Percentiles rank a stretch among this genome's conserved stretches.
These are phyloP conservation scores for Paracamarosporium sp. DNA, from an alignment of 2,329 filamentous ascomycete genomes.

Conservation along the genomic window DNA sequence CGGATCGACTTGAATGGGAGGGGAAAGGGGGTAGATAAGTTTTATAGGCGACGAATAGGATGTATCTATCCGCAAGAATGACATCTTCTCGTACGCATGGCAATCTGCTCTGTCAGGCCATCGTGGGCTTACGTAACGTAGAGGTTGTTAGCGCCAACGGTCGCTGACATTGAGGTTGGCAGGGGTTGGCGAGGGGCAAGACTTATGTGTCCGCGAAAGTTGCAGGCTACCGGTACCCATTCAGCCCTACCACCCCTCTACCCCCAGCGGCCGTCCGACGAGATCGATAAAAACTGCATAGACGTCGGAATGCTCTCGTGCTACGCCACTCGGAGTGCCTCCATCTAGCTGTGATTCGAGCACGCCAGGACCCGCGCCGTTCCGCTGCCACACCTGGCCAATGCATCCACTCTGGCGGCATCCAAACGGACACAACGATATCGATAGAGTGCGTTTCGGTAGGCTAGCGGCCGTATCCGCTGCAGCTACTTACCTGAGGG, in stretches of 20 bases:
- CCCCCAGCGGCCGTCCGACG: not conserved
- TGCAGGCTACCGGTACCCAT: not conserved
- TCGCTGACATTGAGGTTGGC: not conserved
- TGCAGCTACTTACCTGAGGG: not conserved
- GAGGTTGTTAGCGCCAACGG: no score
- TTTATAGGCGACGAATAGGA: no score
- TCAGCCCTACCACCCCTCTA: not conserved
- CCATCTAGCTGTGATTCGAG: not conserved
- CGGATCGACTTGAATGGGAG: constrained; percentile 74
- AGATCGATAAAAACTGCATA: not conserved
- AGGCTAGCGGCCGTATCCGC: not conserved
- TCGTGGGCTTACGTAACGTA: not conserved
- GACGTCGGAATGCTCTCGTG: not conserved
- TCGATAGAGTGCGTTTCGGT: not conserved
- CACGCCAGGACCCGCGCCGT: not conserved
- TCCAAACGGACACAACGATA: not conserved
- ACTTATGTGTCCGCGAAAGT: not conserved
- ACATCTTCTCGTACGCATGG: no score
- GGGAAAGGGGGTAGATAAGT: constrained; percentile 1
- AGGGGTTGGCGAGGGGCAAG: not conserved
- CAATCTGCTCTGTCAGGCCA: not conserved
- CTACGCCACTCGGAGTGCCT: not conserved
- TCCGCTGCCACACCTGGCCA: not conserved
- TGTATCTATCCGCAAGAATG: no score
- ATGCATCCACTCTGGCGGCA: not conserved